These are phyloP conservation scores for Xanthoconium stramineum DNA, from an alignment of 768 basidiomycete species.

Conservation along the genomic window DNA sequence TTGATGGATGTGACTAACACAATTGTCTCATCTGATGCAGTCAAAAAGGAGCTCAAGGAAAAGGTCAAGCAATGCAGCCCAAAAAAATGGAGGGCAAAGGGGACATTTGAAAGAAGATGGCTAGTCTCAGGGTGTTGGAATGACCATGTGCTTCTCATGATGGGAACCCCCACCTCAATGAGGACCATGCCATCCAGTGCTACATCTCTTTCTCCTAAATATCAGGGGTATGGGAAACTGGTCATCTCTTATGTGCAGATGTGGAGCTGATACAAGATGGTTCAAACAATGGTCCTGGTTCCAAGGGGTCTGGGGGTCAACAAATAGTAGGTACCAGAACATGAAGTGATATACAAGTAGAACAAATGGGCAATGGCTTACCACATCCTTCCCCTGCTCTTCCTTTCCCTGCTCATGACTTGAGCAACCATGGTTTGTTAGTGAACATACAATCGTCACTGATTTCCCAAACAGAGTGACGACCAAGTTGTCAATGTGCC, in stretches of 20 bases:
- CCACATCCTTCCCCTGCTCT: background rate
- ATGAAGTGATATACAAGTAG: background rate
- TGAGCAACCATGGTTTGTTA: slow-evolving; percentile 78
- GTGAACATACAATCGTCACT: slow-evolving; percentile 80
- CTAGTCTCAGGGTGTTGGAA: slow-evolving; percentile 29
- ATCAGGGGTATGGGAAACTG: background rate
- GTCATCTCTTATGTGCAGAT: background rate
- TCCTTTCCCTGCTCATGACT: slow-evolving; percentile 26
- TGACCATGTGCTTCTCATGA: slow-evolving; percentile 2
- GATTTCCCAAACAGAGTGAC: slow-evolving; percentile 94
- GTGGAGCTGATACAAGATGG: no score
- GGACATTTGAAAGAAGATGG: slow-evolving; percentile 80
- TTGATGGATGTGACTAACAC: background rate
- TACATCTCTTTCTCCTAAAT: slow-evolving; percentile 3
- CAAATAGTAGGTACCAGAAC: no score
- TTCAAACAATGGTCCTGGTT: no score
- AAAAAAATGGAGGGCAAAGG: slow-evolving; percentile 94
- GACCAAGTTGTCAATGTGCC: slow-evolving; percentile 92
- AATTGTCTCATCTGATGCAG: slow-evolving; percentile 37
- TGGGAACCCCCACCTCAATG: background rate
- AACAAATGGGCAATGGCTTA: background rate
- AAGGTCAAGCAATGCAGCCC: slow-evolving; percentile 88
- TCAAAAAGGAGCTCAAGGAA: slow-evolving; percentile 94
- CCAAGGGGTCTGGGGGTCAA: no score
- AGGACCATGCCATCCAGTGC: background rate